These are phyloP conservation scores for Suhomyces terraborum DNA, from an alignment of 1,139 yeast genomes.

Conservation along the genomic window DNA sequence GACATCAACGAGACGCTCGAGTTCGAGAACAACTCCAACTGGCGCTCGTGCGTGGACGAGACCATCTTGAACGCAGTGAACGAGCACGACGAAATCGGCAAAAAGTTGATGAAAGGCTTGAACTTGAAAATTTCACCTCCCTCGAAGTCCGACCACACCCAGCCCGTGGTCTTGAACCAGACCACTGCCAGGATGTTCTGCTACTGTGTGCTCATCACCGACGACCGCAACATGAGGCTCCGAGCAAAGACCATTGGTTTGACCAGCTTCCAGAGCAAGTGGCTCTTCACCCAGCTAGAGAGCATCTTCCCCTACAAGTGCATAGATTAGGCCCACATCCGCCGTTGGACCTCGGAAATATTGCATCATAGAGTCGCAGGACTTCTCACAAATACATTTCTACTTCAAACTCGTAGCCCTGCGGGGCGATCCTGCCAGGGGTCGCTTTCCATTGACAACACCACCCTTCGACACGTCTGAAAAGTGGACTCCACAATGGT, in stretches of 20 bases:
- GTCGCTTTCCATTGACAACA: background rate
- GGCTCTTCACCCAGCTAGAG: conserved; percentile 60
- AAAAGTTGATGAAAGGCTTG: conserved; percentile 40
- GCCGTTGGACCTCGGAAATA: conserved; percentile 1
- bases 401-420: background rate
- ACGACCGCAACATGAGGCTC: conserved; percentile 70
- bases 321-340: conserved; percentile 34
- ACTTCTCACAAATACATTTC: conserved; percentile 3
- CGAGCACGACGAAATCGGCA: conserved; percentile 49
- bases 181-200: conserved; percentile 46
- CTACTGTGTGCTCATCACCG: conserved; percentile 67
- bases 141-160: conserved; percentile 2
- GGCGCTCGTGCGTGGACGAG: conserved; percentile 65
- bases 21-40: conserved; percentile 63
- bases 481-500: too few relatives aligned
- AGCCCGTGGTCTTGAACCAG: conserved; percentile 28
- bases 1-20: conserved; percentile 58
- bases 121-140: conserved; percentile 25
- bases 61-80: conserved; percentile 55
- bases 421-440: background rate
- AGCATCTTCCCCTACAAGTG: conserved; percentile 40
- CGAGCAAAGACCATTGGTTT: conserved; percentile 65
- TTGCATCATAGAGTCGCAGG: conserved; percentile 3
- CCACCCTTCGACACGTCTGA: background rate
- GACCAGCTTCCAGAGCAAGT: conserved; percentile 57